Evolutionary conservation across 495 filamentous ascomycete species (phyloP).

Genomic region (Arthonia radiata): DNA sequence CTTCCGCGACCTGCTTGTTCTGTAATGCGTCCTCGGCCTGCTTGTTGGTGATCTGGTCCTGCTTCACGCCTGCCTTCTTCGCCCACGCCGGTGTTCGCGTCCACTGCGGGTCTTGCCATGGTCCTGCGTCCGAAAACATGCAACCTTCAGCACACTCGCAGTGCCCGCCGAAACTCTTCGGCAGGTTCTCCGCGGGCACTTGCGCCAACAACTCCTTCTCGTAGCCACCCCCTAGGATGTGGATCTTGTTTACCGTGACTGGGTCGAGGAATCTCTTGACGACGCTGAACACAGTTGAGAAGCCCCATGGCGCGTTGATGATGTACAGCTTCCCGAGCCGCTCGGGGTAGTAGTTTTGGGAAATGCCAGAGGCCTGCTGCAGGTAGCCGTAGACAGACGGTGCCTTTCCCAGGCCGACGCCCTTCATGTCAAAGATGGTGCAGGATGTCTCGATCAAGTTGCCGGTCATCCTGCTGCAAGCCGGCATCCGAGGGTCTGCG

Average conservation of each 20-base stretch:
- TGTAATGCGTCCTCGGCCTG: too few species aligned
- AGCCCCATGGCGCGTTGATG: slow-evolving; percentile 95
- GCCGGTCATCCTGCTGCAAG: slow-evolving; percentile 81
- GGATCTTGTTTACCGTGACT: slow-evolving; percentile 87
- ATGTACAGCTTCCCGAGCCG: slow-evolving; percentile 71
- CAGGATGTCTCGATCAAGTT: slow-evolving; percentile 89
- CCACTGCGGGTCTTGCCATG: slow-evolving; percentile 70
- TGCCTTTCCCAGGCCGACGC: slow-evolving; percentile 60
- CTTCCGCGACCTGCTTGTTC: too few species aligned
- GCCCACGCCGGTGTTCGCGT: slow-evolving; percentile 46
- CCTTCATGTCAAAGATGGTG: slow-evolving; percentile 89
- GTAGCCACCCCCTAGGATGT: slow-evolving; percentile 62
- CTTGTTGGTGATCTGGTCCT: too few species aligned
- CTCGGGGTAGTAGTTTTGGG: slow-evolving; percentile 96
- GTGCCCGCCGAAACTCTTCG: slow-evolving; percentile 58
- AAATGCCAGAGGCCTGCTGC: slow-evolving; percentile 39
- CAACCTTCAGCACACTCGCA: slow-evolving; percentile 74
- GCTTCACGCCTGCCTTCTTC: too few species aligned
- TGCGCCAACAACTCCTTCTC: slow-evolving; percentile 61
- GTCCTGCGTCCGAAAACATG: slow-evolving; percentile 65
- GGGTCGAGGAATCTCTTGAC: slow-evolving; percentile 87
- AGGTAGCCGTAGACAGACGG: slow-evolving; percentile 53
- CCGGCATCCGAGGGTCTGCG: slow-evolving; percentile 73
- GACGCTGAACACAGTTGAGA: slow-evolving; percentile 55
- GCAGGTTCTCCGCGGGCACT: slow-evolving; percentile 76